A percentile compares a stretch with the other conserved stretches of the same genome.
Conservation (phyloP, 768 basidiomycete genomes). For the Lactarius sp. region DNA sequence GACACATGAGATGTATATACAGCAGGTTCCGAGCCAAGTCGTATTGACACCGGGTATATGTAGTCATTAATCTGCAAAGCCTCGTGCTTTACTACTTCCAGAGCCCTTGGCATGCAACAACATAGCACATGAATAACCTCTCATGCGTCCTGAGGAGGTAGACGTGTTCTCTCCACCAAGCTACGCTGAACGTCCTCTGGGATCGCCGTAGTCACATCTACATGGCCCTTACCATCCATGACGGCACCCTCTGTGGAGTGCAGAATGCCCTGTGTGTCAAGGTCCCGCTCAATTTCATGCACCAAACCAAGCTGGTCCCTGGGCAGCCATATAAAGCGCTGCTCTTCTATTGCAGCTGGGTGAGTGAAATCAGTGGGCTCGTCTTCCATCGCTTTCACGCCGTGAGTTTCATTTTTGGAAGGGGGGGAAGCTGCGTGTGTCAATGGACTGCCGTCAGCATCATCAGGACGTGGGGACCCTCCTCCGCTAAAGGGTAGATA, state of each 20-base stretch:
- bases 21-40: background rate
- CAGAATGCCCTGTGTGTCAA: constrained; percentile 47
- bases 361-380: constrained; percentile 66
- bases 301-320: constrained; percentile 62
- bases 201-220: constrained; percentile 46
- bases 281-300: constrained; percentile 57
- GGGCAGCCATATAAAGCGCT: constrained; percentile 83
- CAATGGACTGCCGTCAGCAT: background rate
- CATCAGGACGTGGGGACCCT: background rate
- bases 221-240: constrained; percentile 59
- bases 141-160: background rate
- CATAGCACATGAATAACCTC: background rate
- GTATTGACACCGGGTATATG: background rate
- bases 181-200: constrained; percentile 30
- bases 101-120: background rate
- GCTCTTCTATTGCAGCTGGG: constrained; percentile 70
- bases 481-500: background rate
- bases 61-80: background rate
- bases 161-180: background rate
- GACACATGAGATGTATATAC: background rate
- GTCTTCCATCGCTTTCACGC: constrained; percentile 29
- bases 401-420: constrained; percentile 11
- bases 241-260: constrained; percentile 45
- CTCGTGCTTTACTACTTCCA: background rate
- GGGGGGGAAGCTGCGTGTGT: background rate